A percentile compares a stretch with the other conserved stretches of the same genome.
phyloP scores from a whole-genome alignment of 2,329 filamentous ascomycete genomes.

The Paecilomyces formosus region DNA sequence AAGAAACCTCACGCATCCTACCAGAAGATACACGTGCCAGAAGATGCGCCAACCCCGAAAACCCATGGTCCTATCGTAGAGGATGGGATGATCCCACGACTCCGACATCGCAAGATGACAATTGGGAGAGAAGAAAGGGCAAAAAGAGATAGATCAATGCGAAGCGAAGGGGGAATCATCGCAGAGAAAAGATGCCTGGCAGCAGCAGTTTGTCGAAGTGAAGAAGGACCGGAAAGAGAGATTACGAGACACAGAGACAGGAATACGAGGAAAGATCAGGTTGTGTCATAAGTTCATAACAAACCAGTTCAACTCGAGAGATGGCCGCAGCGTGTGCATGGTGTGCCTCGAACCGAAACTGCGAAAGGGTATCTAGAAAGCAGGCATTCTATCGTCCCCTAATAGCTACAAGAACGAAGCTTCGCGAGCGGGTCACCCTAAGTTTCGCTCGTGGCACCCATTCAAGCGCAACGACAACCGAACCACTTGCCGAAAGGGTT shows the following conservation, averaged over 20 bases:
- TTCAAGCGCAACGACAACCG: slow-evolving; percentile 5
- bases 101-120: slow-evolving; percentile 6
- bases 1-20: not conserved
- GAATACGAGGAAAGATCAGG: slow-evolving; percentile 4
- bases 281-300: not conserved
- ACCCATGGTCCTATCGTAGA: not conserved
- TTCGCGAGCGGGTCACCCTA: slow-evolving; percentile 5
- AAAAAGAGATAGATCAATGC: slow-evolving; percentile 5
- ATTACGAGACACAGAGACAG: slow-evolving; percentile 4
- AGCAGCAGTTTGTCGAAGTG: not conserved
- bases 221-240: slow-evolving; percentile 3
- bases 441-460: slow-evolving; percentile 2
- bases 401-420: slow-evolving; percentile 15
- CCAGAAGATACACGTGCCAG: not conserved
- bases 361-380: slow-evolving; percentile 8
- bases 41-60: not conserved
- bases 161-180: slow-evolving; percentile 24
- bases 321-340: slow-evolving; percentile 3
- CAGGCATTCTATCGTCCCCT: slow-evolving; percentile 9
- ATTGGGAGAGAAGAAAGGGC: slow-evolving; percentile 5
- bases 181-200: slow-evolving; percentile 1
- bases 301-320: slow-evolving; percentile 1
- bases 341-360: slow-evolving; percentile 11
- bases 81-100: not conserved
- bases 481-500: slow-evolving; percentile 7